Evolutionary conservation across 176 grass and related monocot genomes (phyloP), one percentile per base, ranked within the genome.

Genomic region (Oryza brachyantha): DNA sequence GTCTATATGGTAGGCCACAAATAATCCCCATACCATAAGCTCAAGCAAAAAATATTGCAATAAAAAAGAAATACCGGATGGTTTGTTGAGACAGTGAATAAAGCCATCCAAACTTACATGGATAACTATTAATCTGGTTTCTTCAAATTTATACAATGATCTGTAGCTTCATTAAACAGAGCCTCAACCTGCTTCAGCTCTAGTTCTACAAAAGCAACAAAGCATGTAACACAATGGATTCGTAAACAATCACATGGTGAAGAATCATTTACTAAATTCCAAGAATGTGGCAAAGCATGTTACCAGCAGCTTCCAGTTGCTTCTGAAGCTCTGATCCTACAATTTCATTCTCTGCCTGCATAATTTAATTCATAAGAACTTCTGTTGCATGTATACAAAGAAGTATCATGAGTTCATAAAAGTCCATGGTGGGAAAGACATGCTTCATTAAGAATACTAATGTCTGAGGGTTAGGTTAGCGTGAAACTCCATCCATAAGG

Each of bases 141-240:
- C 79, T 98, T 98, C 66, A 94, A 70, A 82, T 98, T 98, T 91
- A 98, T 82, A 81, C 92, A 98, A 66, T 92, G 89, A 64, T 98
- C 90, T 1, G 92, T 91, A 21, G 95, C 95, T 86, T 92, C 73
- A 76, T 92, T 94, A 74, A 98, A 98, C 57, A 92, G 73, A 61
- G 64, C 87, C 67, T 98, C 81, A 41, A 92, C 92, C 81, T 86
- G 81, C 66, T 98, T 88, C 87, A 92, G 36, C 64, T 98, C 92
- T 21, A 74, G 69, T 72, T 92, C 89, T 97, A 77, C 74, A 78
- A 40, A 16, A 65, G 27, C 26, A 82, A 76, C 35, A 75, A 82
- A 27, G 81, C 69, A 31, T 16, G 10, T 39, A 8, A 48, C 2
- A 19, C 27, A 57, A 62, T 36, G 72, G 62, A 12, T 5, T 36